These are phyloP conservation scores for Cymbopogon flexuosus DNA, from an alignment of 202 grass and related monocot genomes.

Conservation along the genomic window DNA sequence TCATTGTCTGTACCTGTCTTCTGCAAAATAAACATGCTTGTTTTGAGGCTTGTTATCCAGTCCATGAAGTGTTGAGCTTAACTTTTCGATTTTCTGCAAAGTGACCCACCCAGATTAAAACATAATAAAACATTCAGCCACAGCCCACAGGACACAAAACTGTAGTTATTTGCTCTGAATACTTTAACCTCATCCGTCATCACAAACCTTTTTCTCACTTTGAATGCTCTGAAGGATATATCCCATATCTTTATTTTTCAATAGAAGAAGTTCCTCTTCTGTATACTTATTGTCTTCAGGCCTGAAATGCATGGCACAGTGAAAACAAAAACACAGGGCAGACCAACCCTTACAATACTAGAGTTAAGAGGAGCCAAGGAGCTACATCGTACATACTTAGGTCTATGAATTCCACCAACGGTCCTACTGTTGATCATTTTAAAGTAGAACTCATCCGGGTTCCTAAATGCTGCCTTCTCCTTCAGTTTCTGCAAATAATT, in stretches of 20 bases:
- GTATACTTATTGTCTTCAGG: constrained; percentile 84
- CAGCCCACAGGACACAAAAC: not conserved
- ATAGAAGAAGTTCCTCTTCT: constrained; percentile 63
- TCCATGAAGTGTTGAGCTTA: constrained; percentile 71
- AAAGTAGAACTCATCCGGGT: constrained; percentile 96
- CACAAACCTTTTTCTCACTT: constrained; percentile 73
- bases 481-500: constrained; percentile 57
- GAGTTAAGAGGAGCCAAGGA: constrained; percentile 4
- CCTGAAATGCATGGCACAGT: constrained; percentile 34
- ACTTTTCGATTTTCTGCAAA: constrained; percentile 79
- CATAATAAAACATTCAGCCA: not conserved
- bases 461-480: constrained; percentile 75
- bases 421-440: constrained; percentile 82
- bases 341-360: not conserved
- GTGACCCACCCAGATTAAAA: not conserved
- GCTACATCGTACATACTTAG: constrained; percentile 35
- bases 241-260: constrained; percentile 90
- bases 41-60: constrained; percentile 65
- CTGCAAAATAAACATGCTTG: constrained; percentile 82
- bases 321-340: constrained; percentile 18
- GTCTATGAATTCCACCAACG: constrained; percentile 61
- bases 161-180: not conserved
- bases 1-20: constrained; percentile 55
- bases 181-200: not conserved
- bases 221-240: constrained; percentile 80